Percentiles rank a stretch among this genome's conserved stretches.
Evolutionary conservation across 345 rosid genomes (phyloP).

Genomic region (Populus pruinosa): DNA sequence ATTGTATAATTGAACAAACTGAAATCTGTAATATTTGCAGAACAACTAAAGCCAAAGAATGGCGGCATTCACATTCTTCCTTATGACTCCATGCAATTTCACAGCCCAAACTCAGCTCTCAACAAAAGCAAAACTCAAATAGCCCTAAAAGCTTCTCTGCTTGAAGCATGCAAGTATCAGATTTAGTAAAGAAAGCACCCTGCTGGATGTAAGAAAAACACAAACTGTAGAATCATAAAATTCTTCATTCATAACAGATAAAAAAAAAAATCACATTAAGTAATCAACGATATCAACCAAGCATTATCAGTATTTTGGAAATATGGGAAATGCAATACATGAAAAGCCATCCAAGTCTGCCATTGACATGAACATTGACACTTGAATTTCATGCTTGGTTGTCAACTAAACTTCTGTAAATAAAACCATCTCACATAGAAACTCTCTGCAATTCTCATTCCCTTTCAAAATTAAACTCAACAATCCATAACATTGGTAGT

Average conservation of each 20-base stretch:
- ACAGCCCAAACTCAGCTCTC: not conserved
- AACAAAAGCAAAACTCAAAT: not conserved
- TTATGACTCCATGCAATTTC: not conserved
- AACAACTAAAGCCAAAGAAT: not conserved
- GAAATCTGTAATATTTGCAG: not conserved
- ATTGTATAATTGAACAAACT: not conserved
- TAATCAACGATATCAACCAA: not conserved
- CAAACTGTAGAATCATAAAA: not conserved
- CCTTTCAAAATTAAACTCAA: no score
- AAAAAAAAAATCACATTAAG: not conserved
- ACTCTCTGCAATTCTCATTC: not conserved
- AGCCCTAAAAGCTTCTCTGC: not conserved
- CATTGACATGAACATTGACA: not conserved
- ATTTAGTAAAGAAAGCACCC: not conserved
- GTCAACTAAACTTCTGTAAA: not conserved
- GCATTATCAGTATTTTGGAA: not conserved
- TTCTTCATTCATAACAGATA: not conserved
- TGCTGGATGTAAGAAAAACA: not conserved
- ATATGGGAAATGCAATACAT: not conserved
- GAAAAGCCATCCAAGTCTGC: not conserved
- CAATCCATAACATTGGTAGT: not conserved
- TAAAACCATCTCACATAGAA: not conserved
- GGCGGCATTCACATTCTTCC: not conserved
- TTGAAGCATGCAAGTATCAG: not conserved
- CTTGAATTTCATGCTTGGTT: not conserved